Base-by-base conservation (phyloP, 2,329 filamentous ascomycete species). In the Lachnellula arida region DNA sequence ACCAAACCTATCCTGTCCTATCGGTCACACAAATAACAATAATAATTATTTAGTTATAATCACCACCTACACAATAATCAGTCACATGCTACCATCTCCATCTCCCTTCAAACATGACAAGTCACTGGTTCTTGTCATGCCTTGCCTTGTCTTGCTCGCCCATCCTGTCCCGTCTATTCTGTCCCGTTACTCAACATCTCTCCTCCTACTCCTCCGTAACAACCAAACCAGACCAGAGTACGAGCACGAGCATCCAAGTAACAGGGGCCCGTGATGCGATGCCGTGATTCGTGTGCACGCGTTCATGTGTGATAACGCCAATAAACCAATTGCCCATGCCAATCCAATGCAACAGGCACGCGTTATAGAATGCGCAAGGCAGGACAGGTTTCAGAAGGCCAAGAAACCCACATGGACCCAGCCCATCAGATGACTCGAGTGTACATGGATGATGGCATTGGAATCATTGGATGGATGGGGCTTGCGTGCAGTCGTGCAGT, bases 171-270 rank as follows among this genome's bases (percentile, higher is more conserved):
- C 2, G 2, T 7, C 25, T 23, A 23, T 23, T n/a, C n/a, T n/a
- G 35, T 28, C 34, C 23, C 19, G 54, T 57, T 53, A 57, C 58
- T 57, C 58, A 49, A 44, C 58, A 55, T 53, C 54, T 60, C 58
- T 22, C 22, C 22, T 22, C 22, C 22, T 22, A 22, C 7, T 46
- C 8, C 8, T 32, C 28, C 28, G 28, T 32, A 28, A 28, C 25
- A 28, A 28, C 8, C 28, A 9, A 1, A 2, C 28, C 28, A 28
- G 1, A 2, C 28, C 28, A 32, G 28, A 32, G 28, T 8, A 22
- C 22, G 22, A 22, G 22, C 22, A 22, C 22, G 22, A 22, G 22
- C 22, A 22, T 2, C 22, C 22, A 22, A 22, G 22, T 2, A 22
- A 4, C 22, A 22, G 22, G 22, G 22, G 22, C 22, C 22, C 22